Percentiles rank a stretch among this genome's conserved stretches.
phyloP scores from a whole-genome alignment of 169 alveolate species.

The Plasmodium coatneyi region DNA sequence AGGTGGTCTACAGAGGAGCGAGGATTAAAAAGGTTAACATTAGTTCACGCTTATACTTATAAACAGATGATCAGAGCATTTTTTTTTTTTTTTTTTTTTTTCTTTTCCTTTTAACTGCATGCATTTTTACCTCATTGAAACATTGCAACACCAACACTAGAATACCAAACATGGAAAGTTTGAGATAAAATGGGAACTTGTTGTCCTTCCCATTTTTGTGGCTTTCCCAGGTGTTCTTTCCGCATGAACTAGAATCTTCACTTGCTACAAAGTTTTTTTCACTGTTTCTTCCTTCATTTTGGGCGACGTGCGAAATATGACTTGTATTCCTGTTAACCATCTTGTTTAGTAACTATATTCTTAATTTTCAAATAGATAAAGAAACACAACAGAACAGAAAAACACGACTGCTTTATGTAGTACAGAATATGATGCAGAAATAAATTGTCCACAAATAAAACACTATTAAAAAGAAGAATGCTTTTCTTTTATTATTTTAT shows the following conservation, averaged over 20 bases:
- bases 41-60: background rate
- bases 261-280: background rate
- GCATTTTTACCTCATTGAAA: background rate
- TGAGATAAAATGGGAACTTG: background rate
- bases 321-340: background rate
- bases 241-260: background rate
- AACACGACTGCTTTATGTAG: background rate
- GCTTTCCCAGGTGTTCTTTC: background rate
- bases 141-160: background rate
- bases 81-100: background rate
- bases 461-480: background rate
- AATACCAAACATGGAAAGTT: background rate
- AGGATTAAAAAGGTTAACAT: background rate
- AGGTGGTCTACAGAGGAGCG: background rate
- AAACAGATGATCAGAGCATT: background rate
- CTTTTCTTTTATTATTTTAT: background rate
- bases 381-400: background rate
- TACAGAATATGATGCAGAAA: background rate
- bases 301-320: background rate
- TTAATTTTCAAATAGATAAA: background rate
- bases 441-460: background rate
- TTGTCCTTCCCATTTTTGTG: background rate
- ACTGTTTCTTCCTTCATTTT: background rate
- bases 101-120: background rate
- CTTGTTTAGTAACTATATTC: background rate